Evolutionary conservation across 257 asterid genomes (phyloP), one percentile per base, ranked within the genome.

Genomic region (Thymus mandschuricus): DNA sequence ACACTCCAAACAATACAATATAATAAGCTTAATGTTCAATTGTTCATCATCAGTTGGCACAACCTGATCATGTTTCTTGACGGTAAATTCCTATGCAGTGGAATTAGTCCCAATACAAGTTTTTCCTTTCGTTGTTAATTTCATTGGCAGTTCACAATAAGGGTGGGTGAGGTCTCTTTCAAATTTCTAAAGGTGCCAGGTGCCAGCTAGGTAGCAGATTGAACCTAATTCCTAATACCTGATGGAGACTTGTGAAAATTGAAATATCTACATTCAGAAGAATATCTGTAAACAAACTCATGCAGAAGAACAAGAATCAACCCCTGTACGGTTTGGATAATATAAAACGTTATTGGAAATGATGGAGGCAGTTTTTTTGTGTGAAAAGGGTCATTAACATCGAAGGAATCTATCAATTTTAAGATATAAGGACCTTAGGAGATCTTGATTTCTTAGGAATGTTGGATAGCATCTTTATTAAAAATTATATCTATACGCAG

Each of bases 71-170:
- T 21, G 30, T 54, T 59, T 62, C 65, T 40, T 31, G 43, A 35
- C 21, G 21, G 21, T 21, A 21, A 21, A 21, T 21, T 21, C 21
- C 21, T 21, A 21, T 21, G 21, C 21, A 21, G 21, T 21, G 21
- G 21, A 21, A 21, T 21, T 21, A 21, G 21, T 21, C 21, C 21
- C 21, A 21, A 21, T 21, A 64, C 52, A 31, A 54, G 15, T n/a
- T 52, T 72, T 28, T 6, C 44, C 61, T 44, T 59, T 28, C 44
- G 15, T 74, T 68, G 40, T 67, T 50, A 15, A 13, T 6, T 50
- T 50, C 56, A 50, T n/a, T n/a, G 5, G 56, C 15, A 3, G 21
- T 66, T 44, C 43, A 3, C 21, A 38, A 4, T 3, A n/a, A 55
- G 33, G 51, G 15, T 4, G 28, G 60, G 8, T 51, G 46, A 8